Conservation (phyloP, 345 rosid species). For the Eucalyptus virginea region DNA sequence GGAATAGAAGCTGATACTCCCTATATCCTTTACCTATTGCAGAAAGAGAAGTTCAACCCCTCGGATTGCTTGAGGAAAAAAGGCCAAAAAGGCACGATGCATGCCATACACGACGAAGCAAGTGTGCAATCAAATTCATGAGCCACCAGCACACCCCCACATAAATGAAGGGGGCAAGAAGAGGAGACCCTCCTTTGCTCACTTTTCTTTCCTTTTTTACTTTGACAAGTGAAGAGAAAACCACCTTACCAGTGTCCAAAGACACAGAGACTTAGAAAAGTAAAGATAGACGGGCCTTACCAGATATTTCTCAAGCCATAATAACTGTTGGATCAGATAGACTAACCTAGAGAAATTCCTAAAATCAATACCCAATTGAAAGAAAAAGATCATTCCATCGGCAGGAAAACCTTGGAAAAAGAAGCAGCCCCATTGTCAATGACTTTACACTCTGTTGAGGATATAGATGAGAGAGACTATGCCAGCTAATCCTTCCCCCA, state of each 20-base stretch:
- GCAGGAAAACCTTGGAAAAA: not conserved
- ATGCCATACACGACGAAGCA: not conserved
- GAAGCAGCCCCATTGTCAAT: not conserved
- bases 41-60: conserved; percentile 39
- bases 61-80: conserved; percentile 41
- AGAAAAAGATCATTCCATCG: not conserved
- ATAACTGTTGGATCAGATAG: not conserved
- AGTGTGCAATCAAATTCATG: not conserved
- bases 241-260: not conserved
- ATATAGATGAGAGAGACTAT: not conserved
- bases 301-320: not conserved
- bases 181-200: not conserved
- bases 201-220: not conserved
- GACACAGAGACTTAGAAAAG: not conserved
- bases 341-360: not conserved
- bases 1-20: conserved; percentile 39
- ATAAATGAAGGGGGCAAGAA: not conserved
- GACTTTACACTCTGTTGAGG: not conserved
- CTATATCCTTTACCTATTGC: conserved; percentile 40
- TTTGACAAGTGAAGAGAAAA: not conserved
- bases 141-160: not conserved
- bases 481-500: not conserved
- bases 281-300: not conserved
- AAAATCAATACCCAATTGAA: not conserved
- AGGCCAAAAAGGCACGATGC: conserved; percentile 16